Evolutionary conservation across 2,329 filamentous ascomycete genomes (phyloP).

Genomic region (Apiospora phragmitis): DNA sequence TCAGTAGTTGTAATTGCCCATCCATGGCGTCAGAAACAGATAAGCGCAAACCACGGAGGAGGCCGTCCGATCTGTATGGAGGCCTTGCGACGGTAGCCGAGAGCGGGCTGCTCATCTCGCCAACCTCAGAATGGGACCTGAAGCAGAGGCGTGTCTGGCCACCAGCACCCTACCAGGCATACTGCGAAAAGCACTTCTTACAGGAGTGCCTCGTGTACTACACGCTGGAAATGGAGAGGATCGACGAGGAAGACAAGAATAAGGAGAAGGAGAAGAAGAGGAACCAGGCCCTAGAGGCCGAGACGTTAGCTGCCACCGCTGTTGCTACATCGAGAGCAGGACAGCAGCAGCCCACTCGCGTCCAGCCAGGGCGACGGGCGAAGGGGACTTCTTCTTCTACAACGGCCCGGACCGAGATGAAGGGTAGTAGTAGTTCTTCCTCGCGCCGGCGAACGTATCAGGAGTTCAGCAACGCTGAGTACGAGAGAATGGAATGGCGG

Average conservation of each 20-base stretch:
- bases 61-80: conserved; percentile 26
- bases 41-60: not conserved
- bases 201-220: conserved; percentile 29
- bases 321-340: not conserved
- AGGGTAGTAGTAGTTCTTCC: not conserved
- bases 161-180: conserved; percentile 22
- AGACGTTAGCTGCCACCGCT: not conserved
- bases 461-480: not conserved
- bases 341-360: not conserved
- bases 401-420: not conserved
- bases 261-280: not conserved
- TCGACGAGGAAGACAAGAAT: conserved; percentile 17
- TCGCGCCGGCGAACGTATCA: not conserved
- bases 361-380: not conserved
- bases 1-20: not conserved
- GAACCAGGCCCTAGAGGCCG: not conserved
- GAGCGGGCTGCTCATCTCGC: not conserved
- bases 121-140: conserved; percentile 12
- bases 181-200: conserved; percentile 28
- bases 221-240: conserved; percentile 14
- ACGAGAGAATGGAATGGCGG: not conserved
- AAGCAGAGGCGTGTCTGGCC: conserved; percentile 20
- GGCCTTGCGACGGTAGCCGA: not conserved
- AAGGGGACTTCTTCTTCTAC: not conserved
- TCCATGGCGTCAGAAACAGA: not conserved